Evolutionary conservation across 2,329 filamentous ascomycete genomes (phyloP).

Genomic region (Colletotrichum sp.): DNA sequence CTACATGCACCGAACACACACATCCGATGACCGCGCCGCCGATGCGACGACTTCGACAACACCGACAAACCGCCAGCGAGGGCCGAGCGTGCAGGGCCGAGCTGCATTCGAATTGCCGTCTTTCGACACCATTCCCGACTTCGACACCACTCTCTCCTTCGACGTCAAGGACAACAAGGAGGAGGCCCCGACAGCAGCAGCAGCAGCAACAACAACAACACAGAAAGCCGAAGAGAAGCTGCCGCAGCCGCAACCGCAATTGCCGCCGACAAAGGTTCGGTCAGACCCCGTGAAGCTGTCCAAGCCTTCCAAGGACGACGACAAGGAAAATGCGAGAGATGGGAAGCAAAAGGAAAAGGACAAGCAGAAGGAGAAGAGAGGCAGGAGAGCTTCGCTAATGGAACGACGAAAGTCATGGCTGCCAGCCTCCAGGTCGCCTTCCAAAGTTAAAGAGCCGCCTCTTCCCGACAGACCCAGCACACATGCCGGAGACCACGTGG

Average conservation of each 20-base stretch:
- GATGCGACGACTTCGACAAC: background rate
- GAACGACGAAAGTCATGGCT: conserved; percentile 60
- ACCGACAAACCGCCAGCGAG: conserved; percentile 20
- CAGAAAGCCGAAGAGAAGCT: conserved; percentile 29
- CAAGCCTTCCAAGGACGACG: conserved; percentile 3
- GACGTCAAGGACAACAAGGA: conserved; percentile 33
- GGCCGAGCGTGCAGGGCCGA: conserved; percentile 30
- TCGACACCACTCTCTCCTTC: conserved; percentile 52
- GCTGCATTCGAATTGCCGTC: conserved; percentile 57
- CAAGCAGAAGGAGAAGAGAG: conserved; percentile 12
- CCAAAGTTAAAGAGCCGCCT: conserved; percentile 37
- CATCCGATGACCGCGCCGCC: conserved; percentile 33
- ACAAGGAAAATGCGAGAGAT: conserved; percentile 14
- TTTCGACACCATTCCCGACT: conserved; percentile 54
- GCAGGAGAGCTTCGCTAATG: conserved; percentile 51
- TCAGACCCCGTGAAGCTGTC: background rate
- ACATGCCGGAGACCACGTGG: conserved; percentile 16
- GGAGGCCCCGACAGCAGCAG: conserved; percentile 9
- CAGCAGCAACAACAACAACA: background rate
- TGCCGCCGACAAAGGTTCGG: background rate
- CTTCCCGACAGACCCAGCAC: conserved; percentile 27
- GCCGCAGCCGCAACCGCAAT: background rate
- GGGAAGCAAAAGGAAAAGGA: conserved; percentile 18
- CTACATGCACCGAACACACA: conserved; percentile 37
- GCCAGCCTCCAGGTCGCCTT: conserved; percentile 46